These are phyloP conservation scores for Halenospora varia DNA, from an alignment of 495 filamentous ascomycete species.

Conservation along the genomic window DNA sequence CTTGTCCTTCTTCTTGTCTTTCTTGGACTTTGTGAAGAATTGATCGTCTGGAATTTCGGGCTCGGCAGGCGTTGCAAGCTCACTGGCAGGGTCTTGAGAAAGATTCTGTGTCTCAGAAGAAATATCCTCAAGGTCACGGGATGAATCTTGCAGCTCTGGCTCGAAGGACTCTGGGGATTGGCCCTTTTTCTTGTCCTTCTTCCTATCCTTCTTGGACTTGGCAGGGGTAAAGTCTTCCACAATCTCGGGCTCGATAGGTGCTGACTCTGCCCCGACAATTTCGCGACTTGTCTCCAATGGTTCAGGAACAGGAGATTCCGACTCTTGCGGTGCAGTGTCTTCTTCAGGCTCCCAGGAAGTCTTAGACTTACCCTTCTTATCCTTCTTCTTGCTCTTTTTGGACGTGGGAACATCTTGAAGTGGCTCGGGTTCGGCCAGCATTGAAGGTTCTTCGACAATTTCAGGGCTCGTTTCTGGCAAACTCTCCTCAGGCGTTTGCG, in stretches of 20 bases:
- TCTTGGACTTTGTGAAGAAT: constrained; percentile 2
- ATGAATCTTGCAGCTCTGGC: neutral
- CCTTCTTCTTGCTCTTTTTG: constrained; percentile 35
- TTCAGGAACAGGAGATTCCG: too few species aligned
- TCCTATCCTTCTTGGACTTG: constrained; percentile 22
- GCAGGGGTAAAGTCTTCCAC: constrained; percentile 4
- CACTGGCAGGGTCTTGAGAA: neutral
- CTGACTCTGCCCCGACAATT: constrained; percentile 6
- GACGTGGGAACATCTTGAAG: constrained; percentile 8
- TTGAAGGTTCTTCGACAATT: neutral
- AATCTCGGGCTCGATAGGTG: constrained; percentile 18
- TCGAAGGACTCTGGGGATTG: neutral
- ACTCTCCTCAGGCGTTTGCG: neutral
- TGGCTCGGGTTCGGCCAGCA: constrained; percentile 3
- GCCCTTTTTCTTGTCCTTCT: constrained; percentile 35
- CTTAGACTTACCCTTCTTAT: constrained; percentile 34
- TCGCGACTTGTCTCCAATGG: neutral
- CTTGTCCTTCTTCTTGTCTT: constrained; percentile 39
- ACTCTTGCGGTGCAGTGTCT: constrained; percentile 2
- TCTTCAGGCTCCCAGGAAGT: constrained; percentile 21
- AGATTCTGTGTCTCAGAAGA: neutral
- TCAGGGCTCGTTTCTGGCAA: neutral
- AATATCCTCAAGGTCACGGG: too few species aligned
- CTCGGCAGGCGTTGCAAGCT: neutral
- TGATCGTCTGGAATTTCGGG: neutral